Percentiles rank a stretch among this genome's conserved stretches.
Evolutionary conservation across 2,329 filamentous ascomycete species (phyloP).

Genomic region (Fusarium pilosicola): DNA sequence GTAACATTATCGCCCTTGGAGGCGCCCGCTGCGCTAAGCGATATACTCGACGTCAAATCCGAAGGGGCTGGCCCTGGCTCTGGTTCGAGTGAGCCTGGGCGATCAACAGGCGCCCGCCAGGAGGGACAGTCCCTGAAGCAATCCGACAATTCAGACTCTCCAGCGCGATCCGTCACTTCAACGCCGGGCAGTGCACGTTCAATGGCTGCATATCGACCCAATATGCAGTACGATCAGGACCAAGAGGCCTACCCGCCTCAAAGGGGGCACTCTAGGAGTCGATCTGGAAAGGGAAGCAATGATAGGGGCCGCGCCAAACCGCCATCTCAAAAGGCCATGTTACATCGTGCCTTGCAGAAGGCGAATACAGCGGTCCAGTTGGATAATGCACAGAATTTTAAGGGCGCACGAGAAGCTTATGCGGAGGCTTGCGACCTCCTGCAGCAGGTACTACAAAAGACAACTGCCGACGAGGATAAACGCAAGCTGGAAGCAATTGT

Average conservation of each 20-base stretch:
- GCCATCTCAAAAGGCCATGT: conserved; percentile 92
- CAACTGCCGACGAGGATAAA: conserved; percentile 85
- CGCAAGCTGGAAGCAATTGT: conserved; percentile 94
- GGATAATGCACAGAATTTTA: conserved; percentile 95
- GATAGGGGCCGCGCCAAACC: conserved; percentile 53
- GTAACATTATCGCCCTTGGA: conserved; percentile 41
- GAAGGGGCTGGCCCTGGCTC: conserved; percentile 45
- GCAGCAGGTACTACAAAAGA: conserved; percentile 87
- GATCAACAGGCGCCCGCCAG: conserved; percentile 38
- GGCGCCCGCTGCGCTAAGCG: conserved; percentile 33
- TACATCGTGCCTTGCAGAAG: conserved; percentile 94
- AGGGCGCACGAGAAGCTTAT: conserved; percentile 90
- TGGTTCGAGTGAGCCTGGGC: conserved; percentile 40
- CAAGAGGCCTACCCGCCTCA: conserved; percentile 43
- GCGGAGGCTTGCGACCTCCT: conserved; percentile 88
- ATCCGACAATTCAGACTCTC: conserved; percentile 20
- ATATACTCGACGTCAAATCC: conserved; percentile 32
- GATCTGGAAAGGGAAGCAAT: conserved; percentile 48
- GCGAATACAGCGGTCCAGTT: conserved; percentile 95
- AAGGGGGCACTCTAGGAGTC: conserved; percentile 47
- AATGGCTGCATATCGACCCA: conserved; percentile 14
- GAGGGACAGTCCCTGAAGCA: conserved; percentile 44
- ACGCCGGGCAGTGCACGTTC: conserved; percentile 26
- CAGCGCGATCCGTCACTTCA: conserved; percentile 29
- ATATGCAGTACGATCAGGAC: conserved; percentile 48